These are phyloP conservation scores for Afroboletus lepidellus DNA, from an alignment of 1,284 basidiomycete species.

Conservation along the genomic window DNA sequence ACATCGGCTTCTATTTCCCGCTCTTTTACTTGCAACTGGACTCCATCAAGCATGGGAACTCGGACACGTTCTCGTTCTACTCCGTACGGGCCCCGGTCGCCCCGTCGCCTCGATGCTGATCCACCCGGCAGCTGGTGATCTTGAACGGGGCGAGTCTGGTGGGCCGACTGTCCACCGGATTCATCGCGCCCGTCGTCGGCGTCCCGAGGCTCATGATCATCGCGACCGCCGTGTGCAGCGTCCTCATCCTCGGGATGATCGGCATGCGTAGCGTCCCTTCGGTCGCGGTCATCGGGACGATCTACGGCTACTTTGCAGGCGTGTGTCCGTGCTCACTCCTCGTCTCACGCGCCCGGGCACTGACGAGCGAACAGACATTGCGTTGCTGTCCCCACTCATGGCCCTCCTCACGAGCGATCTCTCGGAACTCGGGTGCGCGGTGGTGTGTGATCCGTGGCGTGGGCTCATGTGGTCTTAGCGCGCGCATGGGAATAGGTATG, in stretches of 20 bases:
- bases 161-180: slow-evolving; percentile 29
- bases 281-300: slow-evolving; percentile 20
- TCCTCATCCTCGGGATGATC: slow-evolving; percentile 30
- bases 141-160: slow-evolving; percentile 26
- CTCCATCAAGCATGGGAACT: slow-evolving; percentile 26
- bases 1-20: slow-evolving; percentile 22
- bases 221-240: slow-evolving; percentile 29
- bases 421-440: slow-evolving; percentile 30
- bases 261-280: slow-evolving; percentile 18
- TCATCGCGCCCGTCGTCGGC: slow-evolving; percentile 22
- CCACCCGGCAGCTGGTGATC: slow-evolving; percentile 21
- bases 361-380: slow-evolving; percentile 25
- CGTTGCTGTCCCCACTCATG: slow-evolving; percentile 33
- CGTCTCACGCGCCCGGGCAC: background rate
- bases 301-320: slow-evolving; percentile 42
- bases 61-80: slow-evolving; percentile 32
- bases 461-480: slow-evolving; percentile 14
- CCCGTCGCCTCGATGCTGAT: background rate
- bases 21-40: slow-evolving; percentile 34
- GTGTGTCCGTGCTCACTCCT: slow-evolving; percentile 31
- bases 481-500: slow-evolving; percentile 26
- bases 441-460: background rate
- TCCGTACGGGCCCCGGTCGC: slow-evolving; percentile 20
- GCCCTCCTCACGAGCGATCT: slow-evolving; percentile 33
- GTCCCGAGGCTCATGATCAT: slow-evolving; percentile 18